A percentile compares a stretch with the other conserved stretches of the same genome.
phyloP scores from a whole-genome alignment of 2,329 filamentous ascomycete genomes.

The Xylaria hypoxylon region DNA sequence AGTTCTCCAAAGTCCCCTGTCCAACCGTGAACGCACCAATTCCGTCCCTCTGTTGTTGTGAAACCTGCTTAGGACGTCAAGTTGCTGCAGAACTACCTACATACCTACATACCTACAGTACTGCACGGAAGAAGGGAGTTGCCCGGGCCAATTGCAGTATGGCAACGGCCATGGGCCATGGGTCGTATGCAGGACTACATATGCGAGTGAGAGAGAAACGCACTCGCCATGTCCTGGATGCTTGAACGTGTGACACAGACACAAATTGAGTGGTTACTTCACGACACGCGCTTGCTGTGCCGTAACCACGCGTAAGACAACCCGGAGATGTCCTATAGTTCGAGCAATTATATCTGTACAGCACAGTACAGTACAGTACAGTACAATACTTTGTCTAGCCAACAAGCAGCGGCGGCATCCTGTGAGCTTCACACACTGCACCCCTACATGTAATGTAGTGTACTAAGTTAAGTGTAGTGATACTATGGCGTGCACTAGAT shows the following conservation, averaged over 20 bases:
- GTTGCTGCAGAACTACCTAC: conserved; percentile 24
- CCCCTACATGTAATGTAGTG: background rate
- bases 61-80: conserved; percentile 25
- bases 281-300: conserved; percentile 34
- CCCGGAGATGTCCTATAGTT: background rate
- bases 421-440: background rate
- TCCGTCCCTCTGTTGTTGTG: conserved; percentile 18
- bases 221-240: conserved; percentile 5
- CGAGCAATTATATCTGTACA: background rate
- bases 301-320: conserved; percentile 26
- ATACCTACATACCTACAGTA: no score
- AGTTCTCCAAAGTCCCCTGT: conserved; percentile 8
- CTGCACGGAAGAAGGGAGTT: conserved; percentile 17
- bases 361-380: background rate
- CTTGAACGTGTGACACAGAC: background rate
- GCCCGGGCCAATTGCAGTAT: conserved; percentile 31
- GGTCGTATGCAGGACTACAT: conserved; percentile 29
- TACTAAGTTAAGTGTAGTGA: background rate
- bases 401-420: background rate
- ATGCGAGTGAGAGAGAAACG: conserved; percentile 9
- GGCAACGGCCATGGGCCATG: conserved; percentile 5
- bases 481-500: no score
- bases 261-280: conserved; percentile 22
- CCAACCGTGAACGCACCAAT: conserved; percentile 14
- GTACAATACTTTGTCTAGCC: background rate